Conservation (phyloP, 805 yeast species). For the Monosporozyma aerobia region DNA sequence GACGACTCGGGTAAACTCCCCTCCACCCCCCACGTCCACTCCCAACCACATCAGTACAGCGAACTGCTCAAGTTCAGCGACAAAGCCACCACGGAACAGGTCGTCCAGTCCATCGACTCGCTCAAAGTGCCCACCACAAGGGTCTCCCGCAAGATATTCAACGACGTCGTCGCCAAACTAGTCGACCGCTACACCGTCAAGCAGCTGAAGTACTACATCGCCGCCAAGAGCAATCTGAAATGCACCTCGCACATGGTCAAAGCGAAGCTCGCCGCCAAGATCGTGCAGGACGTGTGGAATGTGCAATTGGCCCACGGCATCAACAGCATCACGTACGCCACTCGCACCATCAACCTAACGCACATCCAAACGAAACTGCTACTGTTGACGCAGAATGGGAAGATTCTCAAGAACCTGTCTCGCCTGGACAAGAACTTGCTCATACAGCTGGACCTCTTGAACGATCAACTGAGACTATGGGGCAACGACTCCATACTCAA, state of each 20-base stretch:
- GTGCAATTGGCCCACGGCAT: conserved; percentile 4
- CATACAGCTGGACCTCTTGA: conserved; percentile 7
- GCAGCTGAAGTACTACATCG: conserved; percentile 20
- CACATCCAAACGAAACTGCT: conserved; percentile 10
- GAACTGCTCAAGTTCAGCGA: conserved; percentile 15
- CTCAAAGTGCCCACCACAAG: conserved; percentile 15
- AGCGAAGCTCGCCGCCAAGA: conserved; percentile 7
- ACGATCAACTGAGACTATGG: conserved; percentile 6
- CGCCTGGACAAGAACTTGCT: conserved; percentile 14
- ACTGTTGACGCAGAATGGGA: conserved; percentile 27
- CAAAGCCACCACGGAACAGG: conserved; percentile 19
- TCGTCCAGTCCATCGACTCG: conserved; percentile 21
- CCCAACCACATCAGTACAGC: too few species aligned
- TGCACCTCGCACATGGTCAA: conserved; percentile 6
- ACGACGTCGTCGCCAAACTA: conserved; percentile 14
- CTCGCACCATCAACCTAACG: conserved; percentile 3
- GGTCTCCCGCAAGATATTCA: conserved; percentile 17
- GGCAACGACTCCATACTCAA: conserved; percentile 16
- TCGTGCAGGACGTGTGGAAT: conserved; percentile 17
- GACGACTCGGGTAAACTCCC: neutral
- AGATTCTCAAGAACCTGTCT: conserved; percentile 25
- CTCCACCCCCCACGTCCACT: too few species aligned
- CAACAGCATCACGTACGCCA: neutral
- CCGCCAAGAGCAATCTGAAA: neutral
- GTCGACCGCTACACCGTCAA: conserved; percentile 20